Percentiles rank a stretch among this genome's conserved stretches.
Evolutionary conservation across 257 asterid species (phyloP).

Genomic region (Euphrasia confusa): DNA sequence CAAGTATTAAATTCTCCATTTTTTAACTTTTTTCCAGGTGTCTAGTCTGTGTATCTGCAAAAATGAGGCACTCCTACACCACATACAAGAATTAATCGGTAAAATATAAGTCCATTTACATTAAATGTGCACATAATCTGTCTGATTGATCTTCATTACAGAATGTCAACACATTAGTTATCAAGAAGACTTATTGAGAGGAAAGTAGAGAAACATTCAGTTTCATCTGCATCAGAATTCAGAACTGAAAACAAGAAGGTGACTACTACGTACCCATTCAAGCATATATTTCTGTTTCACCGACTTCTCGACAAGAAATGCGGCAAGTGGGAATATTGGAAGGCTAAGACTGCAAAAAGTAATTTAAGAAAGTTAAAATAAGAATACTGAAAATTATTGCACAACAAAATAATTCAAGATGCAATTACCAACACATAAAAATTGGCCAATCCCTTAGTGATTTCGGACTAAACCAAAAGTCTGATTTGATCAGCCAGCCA

Average conservation of each 20-base stretch:
- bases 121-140: constrained; percentile 3
- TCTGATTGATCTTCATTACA: constrained; percentile 6
- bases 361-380: constrained; percentile 2
- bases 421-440: constrained; percentile 83
- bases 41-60: constrained; percentile 1
- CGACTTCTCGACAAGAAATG: constrained; percentile 75
- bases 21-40: neutral
- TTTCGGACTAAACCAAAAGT: constrained; percentile 87
- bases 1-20: constrained; percentile 4
- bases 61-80: constrained; percentile 2
- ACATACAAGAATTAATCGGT: constrained; percentile 4
- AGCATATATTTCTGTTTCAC: constrained; percentile 50
- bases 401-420: constrained; percentile 12
- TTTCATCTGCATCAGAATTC: constrained; percentile 11
- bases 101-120: neutral
- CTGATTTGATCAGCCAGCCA: constrained; percentile 84
- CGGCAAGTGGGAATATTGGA: constrained; percentile 71
- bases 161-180: constrained; percentile 7
- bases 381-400: constrained; percentile 8
- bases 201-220: constrained; percentile 13
- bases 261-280: constrained; percentile 55
- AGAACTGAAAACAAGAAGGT: constrained; percentile 17
- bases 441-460: constrained; percentile 95
- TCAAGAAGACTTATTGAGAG: constrained; percentile 1
- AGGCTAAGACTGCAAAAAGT: constrained; percentile 70